Base-by-base conservation (phyloP, 2,329 filamentous ascomycete genomes). In the Aspergillus pseudoterreus region DNA sequence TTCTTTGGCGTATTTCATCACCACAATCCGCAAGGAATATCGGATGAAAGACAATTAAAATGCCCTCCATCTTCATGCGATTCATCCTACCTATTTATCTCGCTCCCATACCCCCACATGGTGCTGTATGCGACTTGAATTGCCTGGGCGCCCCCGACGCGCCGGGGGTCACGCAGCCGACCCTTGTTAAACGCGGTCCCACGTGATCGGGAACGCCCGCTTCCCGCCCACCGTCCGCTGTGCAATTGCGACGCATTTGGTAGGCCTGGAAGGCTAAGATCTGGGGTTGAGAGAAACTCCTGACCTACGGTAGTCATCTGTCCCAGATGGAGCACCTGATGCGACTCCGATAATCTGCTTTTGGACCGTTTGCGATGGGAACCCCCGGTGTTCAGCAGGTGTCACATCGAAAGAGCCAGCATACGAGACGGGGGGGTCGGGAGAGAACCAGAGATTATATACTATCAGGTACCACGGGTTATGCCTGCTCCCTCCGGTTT, bases 181-280 rank as follows among this genome's bases (percentile, higher is more conserved):
- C 43, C 12, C 47, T 53, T 50, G 49, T 53, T 45, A 55, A 62
- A 67, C 67, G 57, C 67, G 64, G 58, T 27, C 11, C 17, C 67
- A 70, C 67, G 67, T 70, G 67, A 68, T 15, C 15, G 8, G 4
- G n/a, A n/a, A 6, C 21, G 39, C 46, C 50, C 43, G 27, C 43
- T n/a, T 44, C 17, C 45, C 17, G 6, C 44, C 30, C 41, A 35
- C 43, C n/a, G 38, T 49, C 48, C 35, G 42, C 43, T 19, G 21
- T 38, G 36, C 22, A 32, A 51, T 49, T 54, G 36, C 21, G 39
- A 49, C 19, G 38, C 49, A 49, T 45, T 33, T 47, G 49, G 35
- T 27, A 45, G 15, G 27, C 24, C 17, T 32, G 27, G 21, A 24
- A 42, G 27, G 14, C 32, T 24, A 15, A n/a, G 15, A 30, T 42